These are phyloP conservation scores for Tetracladium maxilliforme DNA, from an alignment of 2,329 filamentous ascomycete genomes.

Conservation along the genomic window DNA sequence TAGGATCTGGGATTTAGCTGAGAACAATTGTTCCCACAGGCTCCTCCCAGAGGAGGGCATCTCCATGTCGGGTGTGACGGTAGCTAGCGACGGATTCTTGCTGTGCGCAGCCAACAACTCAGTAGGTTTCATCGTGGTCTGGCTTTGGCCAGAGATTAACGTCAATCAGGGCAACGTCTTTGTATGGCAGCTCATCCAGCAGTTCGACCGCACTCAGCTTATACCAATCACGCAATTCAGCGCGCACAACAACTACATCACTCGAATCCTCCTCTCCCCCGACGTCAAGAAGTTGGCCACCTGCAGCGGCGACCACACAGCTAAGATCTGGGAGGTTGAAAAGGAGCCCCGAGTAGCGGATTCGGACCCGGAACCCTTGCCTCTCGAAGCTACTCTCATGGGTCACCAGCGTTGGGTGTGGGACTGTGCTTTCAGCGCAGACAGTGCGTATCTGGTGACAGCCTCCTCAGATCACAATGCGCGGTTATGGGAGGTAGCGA, in stretches of 20 bases:
- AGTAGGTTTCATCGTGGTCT: conserved; percentile 29
- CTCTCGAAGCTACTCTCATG: conserved; percentile 53
- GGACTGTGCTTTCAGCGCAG: conserved; percentile 65
- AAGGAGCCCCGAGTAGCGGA: conserved; percentile 11
- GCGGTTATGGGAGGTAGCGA: conserved; percentile 55
- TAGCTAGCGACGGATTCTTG: conserved; percentile 84
- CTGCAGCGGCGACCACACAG: conserved; percentile 65
- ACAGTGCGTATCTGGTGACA: conserved; percentile 60
- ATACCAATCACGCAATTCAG: conserved; percentile 59
- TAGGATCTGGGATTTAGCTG: conserved; percentile 87
- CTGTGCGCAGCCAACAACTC: conserved; percentile 88
- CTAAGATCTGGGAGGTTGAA: conserved; percentile 86
- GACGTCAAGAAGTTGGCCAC: conserved; percentile 64
- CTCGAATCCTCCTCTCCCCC: conserved; percentile 57
- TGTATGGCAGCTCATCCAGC: conserved; percentile 84
- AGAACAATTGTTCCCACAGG: conserved; percentile 95
- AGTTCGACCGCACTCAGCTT: conserved; percentile 50
- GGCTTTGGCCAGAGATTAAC: conserved; percentile 5
- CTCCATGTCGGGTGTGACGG: conserved; percentile 83
- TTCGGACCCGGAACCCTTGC: conserved; percentile 34
- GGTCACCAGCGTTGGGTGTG: conserved; percentile 67
- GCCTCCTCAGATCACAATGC: conserved; percentile 65
- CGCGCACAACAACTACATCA: conserved; percentile 61
- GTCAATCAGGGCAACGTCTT: conserved; percentile 76
- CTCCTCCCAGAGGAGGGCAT: conserved; percentile 94